Conservation (phyloP, 352 stramenopile species). For the Elongisporangium prolatum region DNA sequence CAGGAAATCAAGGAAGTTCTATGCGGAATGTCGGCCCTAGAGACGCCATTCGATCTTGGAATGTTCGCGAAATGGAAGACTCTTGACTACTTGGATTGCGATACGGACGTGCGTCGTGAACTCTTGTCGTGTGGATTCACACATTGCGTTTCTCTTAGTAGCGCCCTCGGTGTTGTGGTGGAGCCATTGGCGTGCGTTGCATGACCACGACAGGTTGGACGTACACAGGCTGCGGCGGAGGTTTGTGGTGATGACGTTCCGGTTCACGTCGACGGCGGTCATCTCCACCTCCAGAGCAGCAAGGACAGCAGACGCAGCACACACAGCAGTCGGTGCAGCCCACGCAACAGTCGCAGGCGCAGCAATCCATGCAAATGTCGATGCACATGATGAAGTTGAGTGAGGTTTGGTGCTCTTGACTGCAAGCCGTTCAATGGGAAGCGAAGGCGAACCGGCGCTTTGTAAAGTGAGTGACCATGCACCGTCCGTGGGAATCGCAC, state of each 20-base stretch:
- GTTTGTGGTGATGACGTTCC: constrained; percentile 11
- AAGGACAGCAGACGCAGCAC: constrained; percentile 8
- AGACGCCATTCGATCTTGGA: not conserved
- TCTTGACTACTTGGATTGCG: not conserved
- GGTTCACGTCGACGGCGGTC: constrained; percentile 14
- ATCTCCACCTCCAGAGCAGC: not conserved
- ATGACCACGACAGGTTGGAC: constrained; percentile 32
- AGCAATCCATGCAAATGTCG: not conserved
- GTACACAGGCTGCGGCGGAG: constrained; percentile 19
- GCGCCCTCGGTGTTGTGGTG: not conserved
- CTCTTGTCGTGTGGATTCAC: not conserved
- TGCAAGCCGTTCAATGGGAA: not conserved
- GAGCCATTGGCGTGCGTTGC: constrained; percentile 1
- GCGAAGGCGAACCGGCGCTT: not conserved
- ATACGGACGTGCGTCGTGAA: not conserved
- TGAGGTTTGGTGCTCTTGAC: not conserved
- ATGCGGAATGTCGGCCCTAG: too few species aligned
- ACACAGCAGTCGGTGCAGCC: constrained; percentile 5
- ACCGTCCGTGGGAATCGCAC: not conserved
- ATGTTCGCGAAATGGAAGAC: not conserved
- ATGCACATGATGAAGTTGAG: constrained; percentile 5
- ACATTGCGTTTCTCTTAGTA: not conserved
- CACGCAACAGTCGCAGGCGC: not conserved
- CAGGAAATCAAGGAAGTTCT: not conserved
- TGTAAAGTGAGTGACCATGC: not conserved